Base-by-base conservation (phyloP, 2,329 filamentous ascomycete genomes). In the Alternaria hordeiaustralica region DNA sequence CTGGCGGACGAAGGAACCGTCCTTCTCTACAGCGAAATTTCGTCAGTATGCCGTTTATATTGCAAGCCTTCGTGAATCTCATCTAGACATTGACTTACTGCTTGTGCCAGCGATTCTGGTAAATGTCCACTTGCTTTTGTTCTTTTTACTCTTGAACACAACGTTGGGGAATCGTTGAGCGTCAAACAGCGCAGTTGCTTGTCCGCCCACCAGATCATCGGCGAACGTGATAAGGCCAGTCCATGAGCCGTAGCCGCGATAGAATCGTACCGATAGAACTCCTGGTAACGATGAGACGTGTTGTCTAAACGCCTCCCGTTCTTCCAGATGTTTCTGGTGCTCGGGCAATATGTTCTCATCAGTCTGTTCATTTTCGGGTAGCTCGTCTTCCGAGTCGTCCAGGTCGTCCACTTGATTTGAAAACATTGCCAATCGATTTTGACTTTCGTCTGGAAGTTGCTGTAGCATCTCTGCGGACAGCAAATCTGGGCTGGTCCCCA, bases 401-500 rank as follows among this genome's bases (percentile, higher is more conserved):
- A 47, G 11, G 15, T 60, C 55, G 9, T 64, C 28, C 3, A 45
- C 11, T 5, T 63, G 62, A 7, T 60, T 41, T 15, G 62, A 44
- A 3, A 75, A 56, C 3, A 75, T 47, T 1, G 74, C 64, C 5
- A 78, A 20, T 57, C 72, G 61, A n/a, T 66, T 66, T 7, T 67
- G 51, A 23, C 64, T 75, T 3, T 65, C 59, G 55, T 78, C 73
- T 6, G 75, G 73, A n/a, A 77, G 20, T 43, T 66, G 62, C 15
- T 66, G 67, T n/a, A 79, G 58, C 10, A 65, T 67, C 49, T 75
- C 70, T 15, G 61, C 64, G 23, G 74, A 77, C 6, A 79, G 61
- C 6, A 63, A 11, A 25, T 20, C 23, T 36, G 25, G 55, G 26
- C 21, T 23, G 13, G 20, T 10, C 18, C 20, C 55, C 10, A 7